phyloP scores from a whole-genome alignment of 208 protist genomes.

The Leishmania gerbilli region DNA sequence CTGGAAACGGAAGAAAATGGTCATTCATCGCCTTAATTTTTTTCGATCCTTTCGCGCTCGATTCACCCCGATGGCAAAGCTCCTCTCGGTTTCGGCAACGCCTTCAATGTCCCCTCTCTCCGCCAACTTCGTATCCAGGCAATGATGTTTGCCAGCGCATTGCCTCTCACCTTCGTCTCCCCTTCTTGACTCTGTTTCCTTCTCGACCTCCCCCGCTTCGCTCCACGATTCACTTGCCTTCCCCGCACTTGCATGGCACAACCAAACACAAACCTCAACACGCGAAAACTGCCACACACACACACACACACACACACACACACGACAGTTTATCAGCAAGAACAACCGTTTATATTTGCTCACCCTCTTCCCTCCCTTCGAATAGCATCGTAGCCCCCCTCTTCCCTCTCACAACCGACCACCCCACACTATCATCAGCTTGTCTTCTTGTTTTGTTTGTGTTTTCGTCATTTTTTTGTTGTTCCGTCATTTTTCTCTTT shows the following conservation, averaged over 20 bases:
- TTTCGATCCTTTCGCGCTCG: background rate
- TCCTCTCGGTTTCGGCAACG: background rate
- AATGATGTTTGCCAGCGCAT: background rate
- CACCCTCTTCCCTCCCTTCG: background rate
- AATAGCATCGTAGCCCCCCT: background rate
- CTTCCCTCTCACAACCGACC: background rate
- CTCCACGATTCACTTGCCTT: background rate
- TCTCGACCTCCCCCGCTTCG: background rate
- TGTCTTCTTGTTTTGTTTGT: constrained; percentile 1
- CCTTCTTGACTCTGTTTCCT: constrained; percentile 4
- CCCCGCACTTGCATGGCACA: background rate
- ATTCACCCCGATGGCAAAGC: background rate
- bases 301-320: background rate
- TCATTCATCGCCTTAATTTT: background rate
- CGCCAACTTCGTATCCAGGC: background rate
- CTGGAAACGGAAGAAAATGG: no score
- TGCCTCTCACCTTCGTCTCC: background rate
- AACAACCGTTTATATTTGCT: constrained; percentile 10
- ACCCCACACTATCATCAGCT: constrained; percentile 11
- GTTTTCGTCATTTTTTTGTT: background rate
- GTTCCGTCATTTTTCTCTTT: background rate
- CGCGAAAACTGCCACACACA: background rate
- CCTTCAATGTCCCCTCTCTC: background rate
- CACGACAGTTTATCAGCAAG: background rate
- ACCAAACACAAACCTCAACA: background rate